Evolutionary conservation across 768 basidiomycete species (phyloP).

Genomic region (Psilocybe cyanescens): DNA sequence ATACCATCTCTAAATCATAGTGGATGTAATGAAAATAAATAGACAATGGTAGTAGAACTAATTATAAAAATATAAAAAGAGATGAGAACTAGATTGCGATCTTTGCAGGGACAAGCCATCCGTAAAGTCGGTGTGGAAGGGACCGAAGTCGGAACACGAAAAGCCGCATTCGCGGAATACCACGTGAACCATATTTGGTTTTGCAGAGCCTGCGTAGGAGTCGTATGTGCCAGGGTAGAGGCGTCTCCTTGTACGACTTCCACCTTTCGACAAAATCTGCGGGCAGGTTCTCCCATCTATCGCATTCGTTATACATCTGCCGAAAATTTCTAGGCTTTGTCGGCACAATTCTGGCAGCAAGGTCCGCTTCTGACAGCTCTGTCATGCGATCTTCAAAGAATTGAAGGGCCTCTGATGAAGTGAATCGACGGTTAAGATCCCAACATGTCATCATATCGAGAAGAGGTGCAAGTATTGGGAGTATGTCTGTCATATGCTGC

Average conservation of each 20-base stretch:
- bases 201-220: constrained; percentile 1
- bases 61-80: too few relatives aligned
- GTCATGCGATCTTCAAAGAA: constrained; percentile 25
- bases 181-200: too few relatives aligned
- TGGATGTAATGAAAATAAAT: too few relatives aligned
- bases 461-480: constrained; percentile 31
- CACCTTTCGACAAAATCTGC: constrained; percentile 19
- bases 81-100: too few relatives aligned
- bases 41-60: too few relatives aligned
- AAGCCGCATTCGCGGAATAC: too few relatives aligned
- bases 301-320: constrained; percentile 6
- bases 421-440: constrained; percentile 25
- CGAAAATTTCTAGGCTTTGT: too few relatives aligned
- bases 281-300: constrained; percentile 22
- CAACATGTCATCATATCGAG: constrained; percentile 31
- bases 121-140: too few relatives aligned
- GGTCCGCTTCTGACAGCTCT: constrained; percentile 1
- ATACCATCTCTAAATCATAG: too few relatives aligned
- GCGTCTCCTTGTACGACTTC: constrained; percentile 20
- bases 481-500: constrained; percentile 22
- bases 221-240: constrained; percentile 3
- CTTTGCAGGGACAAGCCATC: too few relatives aligned
- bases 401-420: constrained; percentile 26
- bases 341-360: neutral
- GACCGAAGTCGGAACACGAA: too few relatives aligned